phyloP scores from a whole-genome alignment of 805 yeast genomes.

The Clavispora fructus region DNA sequence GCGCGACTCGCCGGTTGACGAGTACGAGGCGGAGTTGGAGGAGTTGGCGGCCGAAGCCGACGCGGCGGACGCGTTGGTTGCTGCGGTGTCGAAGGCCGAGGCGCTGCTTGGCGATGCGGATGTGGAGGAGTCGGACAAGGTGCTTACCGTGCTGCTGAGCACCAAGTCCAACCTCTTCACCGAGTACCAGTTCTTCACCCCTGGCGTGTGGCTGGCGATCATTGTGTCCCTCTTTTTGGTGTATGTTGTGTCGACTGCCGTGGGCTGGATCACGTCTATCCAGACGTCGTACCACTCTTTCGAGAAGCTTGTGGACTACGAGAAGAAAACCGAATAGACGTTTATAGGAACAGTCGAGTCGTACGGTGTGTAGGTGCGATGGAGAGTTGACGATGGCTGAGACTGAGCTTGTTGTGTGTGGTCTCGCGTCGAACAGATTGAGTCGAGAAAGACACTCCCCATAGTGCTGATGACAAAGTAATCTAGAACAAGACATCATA shows the following conservation, averaged over 20 bases:
- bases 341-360: background rate
- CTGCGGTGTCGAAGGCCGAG: constrained; percentile 3
- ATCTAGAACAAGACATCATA: no score
- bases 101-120: background rate
- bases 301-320: constrained; percentile 58
- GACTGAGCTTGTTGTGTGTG: no score
- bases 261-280: constrained; percentile 65
- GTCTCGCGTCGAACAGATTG: no score
- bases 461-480: no score
- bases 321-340: constrained; percentile 40
- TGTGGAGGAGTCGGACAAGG: constrained; percentile 4
- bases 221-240: constrained; percentile 61
- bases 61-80: constrained; percentile 16
- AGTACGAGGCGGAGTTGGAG: constrained; percentile 2
- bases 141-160: constrained; percentile 10
- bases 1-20: background rate
- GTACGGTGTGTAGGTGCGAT: no score
- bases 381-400: no score
- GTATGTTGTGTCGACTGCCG: constrained; percentile 53
- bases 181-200: constrained; percentile 65
- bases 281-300: constrained; percentile 79
- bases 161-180: constrained; percentile 44
- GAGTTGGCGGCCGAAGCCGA: constrained; percentile 3
- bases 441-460: no score
- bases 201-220: constrained; percentile 75